phyloP scores from a whole-genome alignment of 805 yeast genomes.

The Wickerhamomyces rabaulensis region DNA sequence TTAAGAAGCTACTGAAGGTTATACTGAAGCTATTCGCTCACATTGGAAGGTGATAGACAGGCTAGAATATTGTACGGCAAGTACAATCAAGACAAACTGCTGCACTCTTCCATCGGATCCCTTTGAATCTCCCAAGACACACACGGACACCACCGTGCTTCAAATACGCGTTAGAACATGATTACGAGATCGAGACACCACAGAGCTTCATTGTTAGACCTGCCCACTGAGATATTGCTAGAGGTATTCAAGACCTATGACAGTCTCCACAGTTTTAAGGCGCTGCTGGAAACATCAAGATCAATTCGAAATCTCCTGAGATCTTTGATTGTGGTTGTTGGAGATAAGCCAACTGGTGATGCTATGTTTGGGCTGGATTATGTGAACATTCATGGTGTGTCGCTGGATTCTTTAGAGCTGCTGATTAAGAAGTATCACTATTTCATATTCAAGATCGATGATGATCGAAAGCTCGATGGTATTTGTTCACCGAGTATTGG shows the following conservation, averaged over 20 bases:
- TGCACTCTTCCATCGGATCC: too few relatives aligned
- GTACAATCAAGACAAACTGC: too few relatives aligned
- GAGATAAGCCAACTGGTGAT: constrained; percentile 1
- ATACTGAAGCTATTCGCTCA: too few relatives aligned
- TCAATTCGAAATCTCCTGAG: constrained; percentile 3
- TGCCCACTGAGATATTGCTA: constrained; percentile 14
- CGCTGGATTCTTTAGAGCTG: constrained; percentile 4
- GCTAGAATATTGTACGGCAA: too few relatives aligned
- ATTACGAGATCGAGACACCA: background rate
- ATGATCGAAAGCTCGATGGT: background rate
- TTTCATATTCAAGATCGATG: constrained; percentile 13
- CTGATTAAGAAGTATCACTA: constrained; percentile 7
- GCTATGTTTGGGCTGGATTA: background rate
- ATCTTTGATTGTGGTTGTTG: constrained; percentile 9
- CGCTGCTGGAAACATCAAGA: constrained; percentile 8
- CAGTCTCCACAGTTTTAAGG: constrained; percentile 8
- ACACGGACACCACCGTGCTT: too few relatives aligned
- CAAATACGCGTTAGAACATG: too few relatives aligned
- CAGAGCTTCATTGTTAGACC: constrained; percentile 9
- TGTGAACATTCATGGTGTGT: constrained; percentile 6
- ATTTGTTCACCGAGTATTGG: background rate
- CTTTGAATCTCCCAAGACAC: too few relatives aligned
- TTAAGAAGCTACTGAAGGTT: too few relatives aligned
- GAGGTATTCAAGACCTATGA: constrained; percentile 6
- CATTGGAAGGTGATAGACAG: too few relatives aligned